Conservation (phyloP, 2,329 filamentous ascomycete genomes). For the Botrytis byssoidea region DNA sequence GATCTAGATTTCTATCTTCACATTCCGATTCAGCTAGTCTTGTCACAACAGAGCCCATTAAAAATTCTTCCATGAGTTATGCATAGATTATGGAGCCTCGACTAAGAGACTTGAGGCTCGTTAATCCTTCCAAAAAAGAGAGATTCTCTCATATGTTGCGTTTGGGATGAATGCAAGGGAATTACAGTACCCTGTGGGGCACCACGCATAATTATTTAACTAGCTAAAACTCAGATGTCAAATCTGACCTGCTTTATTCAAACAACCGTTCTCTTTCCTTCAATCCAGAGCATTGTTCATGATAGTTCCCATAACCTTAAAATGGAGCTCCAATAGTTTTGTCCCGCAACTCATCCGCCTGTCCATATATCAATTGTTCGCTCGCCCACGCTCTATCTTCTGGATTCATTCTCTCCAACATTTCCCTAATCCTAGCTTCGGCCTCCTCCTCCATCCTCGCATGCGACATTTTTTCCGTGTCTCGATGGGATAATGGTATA, state of each 20-base stretch:
- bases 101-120: not conserved
- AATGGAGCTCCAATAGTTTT: slow-evolving; percentile 18
- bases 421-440: slow-evolving; percentile 15
- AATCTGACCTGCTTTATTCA: not conserved
- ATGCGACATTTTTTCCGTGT: slow-evolving; percentile 17
- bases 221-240: slow-evolving; percentile 7
- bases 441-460: slow-evolving; percentile 20
- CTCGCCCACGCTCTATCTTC: slow-evolving; percentile 20
- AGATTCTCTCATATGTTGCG: not conserved
- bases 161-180: not conserved
- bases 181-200: not conserved
- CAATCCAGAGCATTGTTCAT: not conserved
- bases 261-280: not conserved
- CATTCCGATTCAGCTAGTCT: not conserved
- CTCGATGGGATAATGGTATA: slow-evolving; percentile 1
- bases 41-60: not conserved
- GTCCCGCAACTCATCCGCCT: slow-evolving; percentile 14
- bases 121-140: not conserved
- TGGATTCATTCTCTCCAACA: slow-evolving; percentile 21
- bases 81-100: not conserved
- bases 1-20: not conserved
- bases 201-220: slow-evolving; percentile 3
- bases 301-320: not conserved
- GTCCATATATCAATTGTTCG: slow-evolving; percentile 21
- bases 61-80: not conserved